phyloP scores from a whole-genome alignment of 2,329 filamentous ascomycete genomes.

The Chaetomiaceae sp. region DNA sequence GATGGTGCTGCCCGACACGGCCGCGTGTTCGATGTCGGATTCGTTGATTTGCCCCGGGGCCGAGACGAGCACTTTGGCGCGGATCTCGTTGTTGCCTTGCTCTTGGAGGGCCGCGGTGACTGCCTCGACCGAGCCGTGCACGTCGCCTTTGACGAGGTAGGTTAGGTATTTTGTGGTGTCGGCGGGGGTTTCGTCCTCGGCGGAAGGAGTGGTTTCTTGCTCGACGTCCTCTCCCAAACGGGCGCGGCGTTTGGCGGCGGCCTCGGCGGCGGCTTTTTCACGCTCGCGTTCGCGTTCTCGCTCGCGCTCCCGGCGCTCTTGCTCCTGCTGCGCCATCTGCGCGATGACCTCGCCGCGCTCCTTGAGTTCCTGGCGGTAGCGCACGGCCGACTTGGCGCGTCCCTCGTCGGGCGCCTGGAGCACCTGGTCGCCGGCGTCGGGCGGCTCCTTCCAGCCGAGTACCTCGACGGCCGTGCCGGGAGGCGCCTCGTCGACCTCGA shows the following conservation, averaged over 20 bases:
- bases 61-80: constrained; percentile 69
- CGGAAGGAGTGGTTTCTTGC: constrained; percentile 34
- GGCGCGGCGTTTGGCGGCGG: background rate
- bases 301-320: constrained; percentile 52
- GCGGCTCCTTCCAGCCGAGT: constrained; percentile 84
- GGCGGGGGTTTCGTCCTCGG: constrained; percentile 30
- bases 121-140: constrained; percentile 89
- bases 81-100: constrained; percentile 81
- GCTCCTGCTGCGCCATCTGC: constrained; percentile 69
- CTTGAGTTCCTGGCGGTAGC: constrained; percentile 67
- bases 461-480: constrained; percentile 91
- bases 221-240: no score
- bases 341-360: constrained; percentile 74
- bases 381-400: constrained; percentile 71
- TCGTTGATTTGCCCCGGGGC: constrained; percentile 75
- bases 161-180: constrained; percentile 54
- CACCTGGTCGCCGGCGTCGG: constrained; percentile 80
- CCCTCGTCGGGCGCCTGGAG: constrained; percentile 77
- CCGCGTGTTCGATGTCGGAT: constrained; percentile 85
- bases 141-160: constrained; percentile 89
- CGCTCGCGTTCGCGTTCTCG: constrained; percentile 43
- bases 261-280: constrained; percentile 33
- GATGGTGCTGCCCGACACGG: constrained; percentile 68
- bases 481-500: constrained; percentile 64
- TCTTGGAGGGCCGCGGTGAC: constrained; percentile 71